Conservation (phyloP, 495 filamentous ascomycete genomes). For the Neurospora sp. region DNA sequence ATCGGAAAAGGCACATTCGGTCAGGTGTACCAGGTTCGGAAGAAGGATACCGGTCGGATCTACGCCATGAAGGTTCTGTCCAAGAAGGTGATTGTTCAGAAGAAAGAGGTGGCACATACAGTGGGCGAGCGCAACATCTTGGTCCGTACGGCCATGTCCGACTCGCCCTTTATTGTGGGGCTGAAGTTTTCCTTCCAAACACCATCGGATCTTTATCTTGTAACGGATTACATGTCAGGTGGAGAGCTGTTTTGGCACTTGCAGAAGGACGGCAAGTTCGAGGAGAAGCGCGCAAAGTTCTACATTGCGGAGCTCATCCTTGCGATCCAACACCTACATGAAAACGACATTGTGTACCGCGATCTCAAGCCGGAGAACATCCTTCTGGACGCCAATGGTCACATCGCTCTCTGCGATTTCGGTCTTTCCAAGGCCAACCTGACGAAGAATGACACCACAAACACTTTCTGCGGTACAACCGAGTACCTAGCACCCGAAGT, state of each 20-base stretch:
- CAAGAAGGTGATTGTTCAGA: slow-evolving; percentile 99
- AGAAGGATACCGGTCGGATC: slow-evolving; percentile 90
- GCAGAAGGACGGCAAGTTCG: slow-evolving; percentile 93
- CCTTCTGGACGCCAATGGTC: slow-evolving; percentile 82
- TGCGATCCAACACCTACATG: slow-evolving; percentile 88
- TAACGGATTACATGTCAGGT: slow-evolving; percentile 99
- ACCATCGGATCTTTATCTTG: slow-evolving; percentile 88
- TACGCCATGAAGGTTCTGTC: slow-evolving; percentile 99
- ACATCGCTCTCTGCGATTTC: slow-evolving; percentile 93
- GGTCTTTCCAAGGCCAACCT: slow-evolving; percentile 96
- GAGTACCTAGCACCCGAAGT: slow-evolving; percentile 97
- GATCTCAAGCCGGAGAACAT: slow-evolving; percentile 98
- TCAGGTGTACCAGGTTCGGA: slow-evolving; percentile 99
- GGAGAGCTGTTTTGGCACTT: slow-evolving; percentile 98
- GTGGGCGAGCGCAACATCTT: slow-evolving; percentile 95
- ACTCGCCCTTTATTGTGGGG: slow-evolving; percentile 96
- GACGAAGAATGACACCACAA: slow-evolving; percentile 91
- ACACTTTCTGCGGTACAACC: slow-evolving; percentile 97
- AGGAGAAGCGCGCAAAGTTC: slow-evolving; percentile 92
- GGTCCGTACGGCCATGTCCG: slow-evolving; percentile 87
- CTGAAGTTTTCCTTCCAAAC: slow-evolving; percentile 99
- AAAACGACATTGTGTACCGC: slow-evolving; percentile 95
- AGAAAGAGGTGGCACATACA: slow-evolving; percentile 97
- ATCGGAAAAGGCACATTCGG: slow-evolving; percentile 98
- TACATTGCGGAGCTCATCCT: slow-evolving; percentile 98